Base-by-base conservation (phyloP, 2,329 filamentous ascomycete species). In the Zymoseptoria crescenta region DNA sequence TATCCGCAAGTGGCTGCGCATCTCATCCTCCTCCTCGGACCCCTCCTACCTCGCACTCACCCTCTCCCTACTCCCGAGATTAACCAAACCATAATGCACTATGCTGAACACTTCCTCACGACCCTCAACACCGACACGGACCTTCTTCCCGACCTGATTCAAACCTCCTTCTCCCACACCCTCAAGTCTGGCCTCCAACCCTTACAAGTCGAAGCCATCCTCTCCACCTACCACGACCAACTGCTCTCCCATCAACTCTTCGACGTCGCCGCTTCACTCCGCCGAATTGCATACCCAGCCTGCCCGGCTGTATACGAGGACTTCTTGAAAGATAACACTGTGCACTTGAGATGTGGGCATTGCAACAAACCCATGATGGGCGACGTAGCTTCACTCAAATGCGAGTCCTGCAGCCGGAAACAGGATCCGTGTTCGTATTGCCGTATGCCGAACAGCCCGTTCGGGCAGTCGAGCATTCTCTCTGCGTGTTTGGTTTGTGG, bases 401-500 rank as follows among this genome's bases (percentile, higher is more conserved):
- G 81, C 65, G 75, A 82, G 64, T 78, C 75, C 51, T 84, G 82
- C 65, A 72, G 71, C 56, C 67, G 68, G 50, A 71, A 74, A 29
- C 74, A 72, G 70, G 76, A 67, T 59, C 71, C 70, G 24, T 80
- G 74, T 72, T 75, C 69, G 49, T 75, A 74, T 56, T 79, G 72
- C 72, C 78, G 68, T 77, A 63, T 70, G n/a, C 74, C 76, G 27
- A 70, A 73, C 35, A 73, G 76, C 48, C 76, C 76, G 71, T 63
- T 60, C 53, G 61, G 56, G 2, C 30, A 30, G 29, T 35, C 49
- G 50, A 13, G 53, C 20, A 20, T 68, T 45, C 52, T 63, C 48
- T 54, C 79, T 4, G 80, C 79, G 74, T 87, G 84, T 69, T 76
- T 83, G 65, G 74, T 80, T 10, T 87, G 84, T 69, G 82, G 82